phyloP scores from a whole-genome alignment of 306 rosid genomes.

The Quercus suber region DNA sequence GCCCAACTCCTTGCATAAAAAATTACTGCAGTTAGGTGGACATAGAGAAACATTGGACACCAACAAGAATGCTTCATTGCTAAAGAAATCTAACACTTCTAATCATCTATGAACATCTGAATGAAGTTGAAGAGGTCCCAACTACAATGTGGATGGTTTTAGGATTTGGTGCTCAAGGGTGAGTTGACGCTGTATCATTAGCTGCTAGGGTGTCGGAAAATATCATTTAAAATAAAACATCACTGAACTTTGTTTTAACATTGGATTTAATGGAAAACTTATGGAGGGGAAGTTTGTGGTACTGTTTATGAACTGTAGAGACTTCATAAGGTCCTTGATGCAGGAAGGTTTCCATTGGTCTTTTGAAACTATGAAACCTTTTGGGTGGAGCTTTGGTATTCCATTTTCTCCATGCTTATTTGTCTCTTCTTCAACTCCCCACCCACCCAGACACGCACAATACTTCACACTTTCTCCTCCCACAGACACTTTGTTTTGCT shows the following conservation, averaged over 20 bases:
- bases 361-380: not conserved
- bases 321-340: too few relatives aligned
- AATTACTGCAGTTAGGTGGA: not conserved
- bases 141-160: not conserved
- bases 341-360: not conserved
- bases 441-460: not conserved
- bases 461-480: not conserved
- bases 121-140: not conserved
- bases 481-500: not conserved
- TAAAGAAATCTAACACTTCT: not conserved
- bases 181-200: not conserved
- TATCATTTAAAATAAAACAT: not conserved
- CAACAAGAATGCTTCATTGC: not conserved
- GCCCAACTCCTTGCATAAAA: not conserved
- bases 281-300: not conserved
- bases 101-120: not conserved
- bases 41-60: not conserved
- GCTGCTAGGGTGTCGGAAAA: not conserved
- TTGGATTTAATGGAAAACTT: not conserved
- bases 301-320: not conserved
- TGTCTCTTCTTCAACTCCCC: not conserved
- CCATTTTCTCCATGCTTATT: not conserved
- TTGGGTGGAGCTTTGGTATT: not conserved
- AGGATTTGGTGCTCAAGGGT: constrained; percentile 10
- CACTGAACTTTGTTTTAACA: not conserved